These are phyloP conservation scores for Phytophthora tubulina DNA, from an alignment of 352 stramenopile species.

Conservation along the genomic window DNA sequence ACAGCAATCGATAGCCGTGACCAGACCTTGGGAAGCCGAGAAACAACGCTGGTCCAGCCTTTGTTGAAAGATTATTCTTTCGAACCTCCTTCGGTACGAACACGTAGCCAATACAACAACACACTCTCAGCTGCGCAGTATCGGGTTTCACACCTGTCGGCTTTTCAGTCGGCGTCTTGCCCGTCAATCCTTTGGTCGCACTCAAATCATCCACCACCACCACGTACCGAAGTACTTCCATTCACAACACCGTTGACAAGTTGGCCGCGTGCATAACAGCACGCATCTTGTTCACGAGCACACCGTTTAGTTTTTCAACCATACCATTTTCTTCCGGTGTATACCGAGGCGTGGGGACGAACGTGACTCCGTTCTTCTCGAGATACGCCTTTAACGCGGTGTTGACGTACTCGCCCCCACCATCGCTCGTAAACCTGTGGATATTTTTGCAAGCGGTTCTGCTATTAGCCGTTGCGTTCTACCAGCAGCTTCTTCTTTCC, in stretches of 20 bases:
- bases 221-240: constrained; percentile 4
- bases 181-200: background rate
- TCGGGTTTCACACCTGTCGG: background rate
- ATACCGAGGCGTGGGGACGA: background rate
- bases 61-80: constrained; percentile 15
- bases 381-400: constrained; percentile 4
- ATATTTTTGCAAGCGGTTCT: constrained; percentile 9
- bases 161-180: background rate
- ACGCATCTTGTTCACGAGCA: constrained; percentile 5
- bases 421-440: constrained; percentile 7
- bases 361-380: background rate
- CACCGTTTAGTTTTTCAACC: constrained; percentile 9
- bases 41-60: constrained; percentile 6
- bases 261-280: background rate
- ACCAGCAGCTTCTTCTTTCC: constrained; percentile 1
- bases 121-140: background rate
- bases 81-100: constrained; percentile 4
- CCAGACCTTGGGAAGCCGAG: constrained; percentile 4
- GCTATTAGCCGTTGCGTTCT: constrained; percentile 2
- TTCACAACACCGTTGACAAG: constrained; percentile 2
- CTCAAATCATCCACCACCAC: background rate
- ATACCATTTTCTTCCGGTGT: constrained; percentile 11
- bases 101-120: constrained; percentile 11
- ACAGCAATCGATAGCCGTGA: constrained; percentile 6
- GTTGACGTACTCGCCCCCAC: constrained; percentile 9